Conservation (phyloP, 2,329 filamentous ascomycete genomes). For the Cryphonectria carpinicola region DNA sequence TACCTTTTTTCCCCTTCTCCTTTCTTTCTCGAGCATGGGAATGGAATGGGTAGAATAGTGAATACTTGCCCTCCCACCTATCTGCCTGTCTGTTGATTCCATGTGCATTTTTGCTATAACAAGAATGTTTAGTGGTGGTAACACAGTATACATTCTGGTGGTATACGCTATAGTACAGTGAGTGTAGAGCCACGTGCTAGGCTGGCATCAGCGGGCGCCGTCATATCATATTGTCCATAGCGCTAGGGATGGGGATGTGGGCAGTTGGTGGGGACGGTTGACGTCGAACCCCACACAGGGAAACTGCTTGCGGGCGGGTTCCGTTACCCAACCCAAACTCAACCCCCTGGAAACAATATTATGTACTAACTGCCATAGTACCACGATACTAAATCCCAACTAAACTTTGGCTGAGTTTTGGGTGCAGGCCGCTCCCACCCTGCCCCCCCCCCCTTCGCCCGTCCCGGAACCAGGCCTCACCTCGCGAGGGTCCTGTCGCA, state of each 20-base stretch:
- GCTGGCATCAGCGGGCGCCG: not conserved
- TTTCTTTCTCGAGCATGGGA: not conserved
- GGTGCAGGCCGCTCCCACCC: not conserved
- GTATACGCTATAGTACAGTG: not conserved
- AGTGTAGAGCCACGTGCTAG: not conserved
- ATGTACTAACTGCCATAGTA: not conserved
- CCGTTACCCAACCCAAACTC: not conserved
- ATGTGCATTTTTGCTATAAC: not conserved
- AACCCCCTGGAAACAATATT: not conserved
- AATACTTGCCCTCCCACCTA: not conserved
- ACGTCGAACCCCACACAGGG: not conserved
- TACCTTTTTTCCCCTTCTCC: not conserved
- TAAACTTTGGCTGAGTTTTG: not conserved
- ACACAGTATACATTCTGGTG: no score
- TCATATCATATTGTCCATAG: not conserved
- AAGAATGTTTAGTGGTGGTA: not conserved
- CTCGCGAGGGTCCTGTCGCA: not conserved
- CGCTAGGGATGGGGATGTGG: not conserved
- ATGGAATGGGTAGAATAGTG: not conserved
- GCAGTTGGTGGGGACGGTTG: not conserved
- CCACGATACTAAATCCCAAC: not conserved
- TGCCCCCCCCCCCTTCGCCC: not conserved
- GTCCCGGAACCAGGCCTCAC: slow-evolving; percentile 6
- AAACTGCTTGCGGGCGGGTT: not conserved
- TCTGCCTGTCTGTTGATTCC: not conserved